phyloP scores from a whole-genome alignment of 2,329 filamentous ascomycete genomes.

The Orbilia javanica region DNA sequence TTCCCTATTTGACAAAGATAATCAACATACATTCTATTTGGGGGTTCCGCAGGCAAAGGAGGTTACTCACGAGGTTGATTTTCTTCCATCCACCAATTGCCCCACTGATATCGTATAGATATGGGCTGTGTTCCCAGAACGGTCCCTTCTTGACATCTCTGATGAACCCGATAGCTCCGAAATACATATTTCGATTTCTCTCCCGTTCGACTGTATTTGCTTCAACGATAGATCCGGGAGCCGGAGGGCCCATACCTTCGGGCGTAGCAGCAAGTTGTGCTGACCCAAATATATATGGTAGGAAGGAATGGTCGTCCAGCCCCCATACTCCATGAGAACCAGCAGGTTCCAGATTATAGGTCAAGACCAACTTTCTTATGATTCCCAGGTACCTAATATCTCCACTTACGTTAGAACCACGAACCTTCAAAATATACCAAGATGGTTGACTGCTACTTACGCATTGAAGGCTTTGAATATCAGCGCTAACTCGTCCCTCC shows the following conservation, averaged over 20 bases:
- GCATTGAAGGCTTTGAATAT: slow-evolving; percentile 73
- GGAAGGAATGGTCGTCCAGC: slow-evolving; percentile 94
- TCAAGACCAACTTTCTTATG: slow-evolving; percentile 84
- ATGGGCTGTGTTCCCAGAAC: slow-evolving; percentile 97
- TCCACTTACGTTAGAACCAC: slow-evolving; percentile 7
- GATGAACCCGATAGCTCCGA: slow-evolving; percentile 95
- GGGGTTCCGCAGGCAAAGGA: not conserved
- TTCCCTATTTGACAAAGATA: slow-evolving; percentile 72
- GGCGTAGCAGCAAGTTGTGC: slow-evolving; percentile 80
- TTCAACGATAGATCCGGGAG: slow-evolving; percentile 78
- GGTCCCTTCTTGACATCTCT: slow-evolving; percentile 96
- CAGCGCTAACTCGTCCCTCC: slow-evolving; percentile 62
- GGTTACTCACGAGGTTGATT: slow-evolving; percentile 81
- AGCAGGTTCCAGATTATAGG: slow-evolving; percentile 92
- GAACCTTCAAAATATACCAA: not conserved
- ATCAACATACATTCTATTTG: not conserved
- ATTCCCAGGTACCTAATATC: slow-evolving; percentile 78
- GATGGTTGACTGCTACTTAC: slow-evolving; percentile 69
- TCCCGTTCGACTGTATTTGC: slow-evolving; percentile 74
- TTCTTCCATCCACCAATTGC: slow-evolving; percentile 96
- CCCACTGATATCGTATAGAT: slow-evolving; percentile 92
- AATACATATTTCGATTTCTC: slow-evolving; percentile 84
- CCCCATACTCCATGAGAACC: slow-evolving; percentile 98
- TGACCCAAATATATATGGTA: slow-evolving; percentile 94
- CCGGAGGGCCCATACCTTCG: slow-evolving; percentile 71